These are phyloP conservation scores for Harrya chromipes DNA, from an alignment of 768 basidiomycete genomes.

Conservation along the genomic window DNA sequence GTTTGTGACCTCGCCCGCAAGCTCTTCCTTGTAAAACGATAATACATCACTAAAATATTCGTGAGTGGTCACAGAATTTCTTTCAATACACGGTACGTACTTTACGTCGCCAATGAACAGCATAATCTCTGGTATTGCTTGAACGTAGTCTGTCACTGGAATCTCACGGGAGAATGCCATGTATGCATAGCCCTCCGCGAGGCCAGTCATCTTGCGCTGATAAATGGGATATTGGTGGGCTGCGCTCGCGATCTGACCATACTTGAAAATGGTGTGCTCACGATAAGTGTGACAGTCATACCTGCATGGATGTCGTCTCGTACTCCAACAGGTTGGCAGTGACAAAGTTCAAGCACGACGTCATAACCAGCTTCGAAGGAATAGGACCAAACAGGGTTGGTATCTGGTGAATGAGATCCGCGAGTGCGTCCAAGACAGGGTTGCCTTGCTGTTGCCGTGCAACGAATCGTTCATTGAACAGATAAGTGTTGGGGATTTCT, in stretches of 20 bases:
- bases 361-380: no score
- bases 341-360: no score
- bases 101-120: constrained; percentile 29
- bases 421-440: no score
- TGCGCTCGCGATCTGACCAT: constrained; percentile 3
- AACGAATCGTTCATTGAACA: no score
- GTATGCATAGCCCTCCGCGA: constrained; percentile 31
- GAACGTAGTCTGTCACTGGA: constrained; percentile 30
- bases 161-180: constrained; percentile 33
- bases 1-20: constrained; percentile 31
- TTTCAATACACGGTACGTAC: constrained; percentile 21
- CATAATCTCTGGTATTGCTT: constrained; percentile 30
- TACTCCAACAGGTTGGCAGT: no score
- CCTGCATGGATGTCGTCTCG: no score
- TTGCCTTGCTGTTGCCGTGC: no score
- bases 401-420: no score
- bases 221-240: constrained; percentile 22
- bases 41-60: constrained; percentile 30
- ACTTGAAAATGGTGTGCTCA: no score
- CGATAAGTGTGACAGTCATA: no score
- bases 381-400: no score
- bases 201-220: constrained; percentile 24
- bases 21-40: constrained; percentile 38
- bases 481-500: no score
- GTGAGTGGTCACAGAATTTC: not conserved